Evolutionary conservation across 306 rosid genomes (phyloP).

Genomic region (Pueraria montana): DNA sequence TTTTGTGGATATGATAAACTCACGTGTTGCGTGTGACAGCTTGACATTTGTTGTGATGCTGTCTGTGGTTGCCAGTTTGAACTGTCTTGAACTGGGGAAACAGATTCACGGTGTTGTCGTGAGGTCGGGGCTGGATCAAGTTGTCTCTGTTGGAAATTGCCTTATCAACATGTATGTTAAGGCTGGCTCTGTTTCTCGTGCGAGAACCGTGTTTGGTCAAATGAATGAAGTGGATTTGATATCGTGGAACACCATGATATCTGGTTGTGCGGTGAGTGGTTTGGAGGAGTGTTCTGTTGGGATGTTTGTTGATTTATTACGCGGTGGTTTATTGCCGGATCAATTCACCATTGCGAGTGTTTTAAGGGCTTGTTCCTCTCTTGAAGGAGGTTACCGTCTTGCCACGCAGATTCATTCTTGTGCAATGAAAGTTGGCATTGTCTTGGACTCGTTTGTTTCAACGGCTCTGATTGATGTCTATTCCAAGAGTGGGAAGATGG

Average conservation of each 20-base stretch:
- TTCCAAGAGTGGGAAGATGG: conserved; percentile 72
- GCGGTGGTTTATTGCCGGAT: conserved; percentile 66
- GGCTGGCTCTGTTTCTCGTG: conserved; percentile 59
- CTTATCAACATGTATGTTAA: conserved; percentile 78
- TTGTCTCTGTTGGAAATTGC: conserved; percentile 69
- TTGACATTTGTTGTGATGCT: conserved; percentile 65
- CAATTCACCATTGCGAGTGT: conserved; percentile 77
- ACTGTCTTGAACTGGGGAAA: conserved; percentile 61
- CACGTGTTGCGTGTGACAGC: conserved; percentile 57
- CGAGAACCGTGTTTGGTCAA: conserved; percentile 58
- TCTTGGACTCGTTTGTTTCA: conserved; percentile 70
- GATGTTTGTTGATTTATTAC: conserved; percentile 61
- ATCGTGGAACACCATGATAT: conserved; percentile 87
- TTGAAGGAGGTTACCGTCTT: conserved; percentile 59
- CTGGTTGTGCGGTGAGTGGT: conserved; percentile 65
- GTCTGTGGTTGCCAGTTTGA: conserved; percentile 58
- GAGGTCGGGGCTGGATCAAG: conserved; percentile 58
- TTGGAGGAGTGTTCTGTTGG: conserved; percentile 63
- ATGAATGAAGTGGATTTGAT: conserved; percentile 74
- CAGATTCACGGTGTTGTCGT: conserved; percentile 70
- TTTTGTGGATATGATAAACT: conserved; percentile 60
- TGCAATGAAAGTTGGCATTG: conserved; percentile 61
- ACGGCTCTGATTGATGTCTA: conserved; percentile 82
- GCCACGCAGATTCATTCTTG: conserved; percentile 69
- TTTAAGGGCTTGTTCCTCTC: conserved; percentile 75